Evolutionary conservation across 441 rosid species (phyloP).

Genomic region (Syzygium malaccense): DNA sequence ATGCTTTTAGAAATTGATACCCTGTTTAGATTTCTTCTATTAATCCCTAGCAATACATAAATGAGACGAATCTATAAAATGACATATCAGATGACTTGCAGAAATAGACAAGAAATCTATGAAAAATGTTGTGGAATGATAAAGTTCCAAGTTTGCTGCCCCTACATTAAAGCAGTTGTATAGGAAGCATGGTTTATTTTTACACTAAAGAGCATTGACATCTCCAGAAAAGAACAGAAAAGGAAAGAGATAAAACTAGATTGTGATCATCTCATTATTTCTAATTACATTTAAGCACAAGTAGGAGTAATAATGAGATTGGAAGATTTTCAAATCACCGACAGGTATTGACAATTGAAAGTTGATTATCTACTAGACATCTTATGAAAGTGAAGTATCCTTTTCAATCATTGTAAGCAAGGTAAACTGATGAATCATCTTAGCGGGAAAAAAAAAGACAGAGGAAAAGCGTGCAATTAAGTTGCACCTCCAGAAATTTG

Average conservation of each 20-base stretch:
- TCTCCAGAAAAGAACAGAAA: background rate
- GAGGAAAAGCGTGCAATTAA: conserved; percentile 1
- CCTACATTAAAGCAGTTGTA: background rate
- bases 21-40: background rate
- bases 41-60: background rate
- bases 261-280: background rate
- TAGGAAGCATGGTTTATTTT: background rate
- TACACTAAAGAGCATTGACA: background rate
- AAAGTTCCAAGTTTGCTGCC: background rate
- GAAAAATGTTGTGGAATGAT: background rate
- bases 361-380: background rate
- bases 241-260: background rate
- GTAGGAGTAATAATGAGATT: background rate
- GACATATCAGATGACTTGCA: background rate
- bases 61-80: background rate
- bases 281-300: background rate
- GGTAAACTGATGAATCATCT: background rate
- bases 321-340: background rate
- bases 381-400: background rate
- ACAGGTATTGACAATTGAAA: background rate
- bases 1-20: background rate
- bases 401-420: background rate
- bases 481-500: conserved; percentile 89
- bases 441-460: background rate
- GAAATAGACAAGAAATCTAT: background rate